Evolutionary conservation across 192 early-diverging fungal species (phyloP).

Genomic region (Mortierella hygrophila): DNA sequence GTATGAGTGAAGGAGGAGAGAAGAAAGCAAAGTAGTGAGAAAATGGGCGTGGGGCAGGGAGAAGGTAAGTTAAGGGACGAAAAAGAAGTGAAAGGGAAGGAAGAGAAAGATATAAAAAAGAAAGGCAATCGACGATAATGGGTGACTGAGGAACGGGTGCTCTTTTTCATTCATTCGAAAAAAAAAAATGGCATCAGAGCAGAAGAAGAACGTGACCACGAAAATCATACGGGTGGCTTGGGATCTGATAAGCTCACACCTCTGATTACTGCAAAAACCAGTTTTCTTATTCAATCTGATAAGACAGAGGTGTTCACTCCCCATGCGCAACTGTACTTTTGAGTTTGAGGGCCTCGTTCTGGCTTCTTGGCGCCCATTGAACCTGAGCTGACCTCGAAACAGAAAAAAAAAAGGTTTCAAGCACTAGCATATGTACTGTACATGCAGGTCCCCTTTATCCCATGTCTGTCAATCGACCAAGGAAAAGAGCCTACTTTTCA

Average conservation of each 20-base stretch:
- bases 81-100: neutral
- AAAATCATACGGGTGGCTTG: slow-evolving; percentile 19
- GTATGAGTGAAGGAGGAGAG: neutral
- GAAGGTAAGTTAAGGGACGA: neutral
- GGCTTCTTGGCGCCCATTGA: neutral
- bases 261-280: neutral
- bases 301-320: neutral
- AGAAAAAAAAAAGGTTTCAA: neutral
- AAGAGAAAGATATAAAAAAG: neutral
- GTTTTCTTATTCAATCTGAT: neutral
- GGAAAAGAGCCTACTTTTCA: neutral
- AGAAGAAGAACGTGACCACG: neutral
- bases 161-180: neutral
- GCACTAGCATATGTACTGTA: neutral
- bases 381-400: neutral
- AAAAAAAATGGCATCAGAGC: neutral
- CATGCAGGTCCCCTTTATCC: too few species aligned
- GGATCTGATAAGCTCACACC: slow-evolving; percentile 25
- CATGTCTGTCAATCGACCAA: neutral
- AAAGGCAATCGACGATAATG: neutral
- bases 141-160: neutral
- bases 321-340: neutral
- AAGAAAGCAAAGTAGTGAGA: neutral
- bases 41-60: neutral
- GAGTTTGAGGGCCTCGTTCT: neutral